Evolutionary conservation across 129 eudicot species (phyloP).

Genomic region (Gnaphalium uliginosum): DNA sequence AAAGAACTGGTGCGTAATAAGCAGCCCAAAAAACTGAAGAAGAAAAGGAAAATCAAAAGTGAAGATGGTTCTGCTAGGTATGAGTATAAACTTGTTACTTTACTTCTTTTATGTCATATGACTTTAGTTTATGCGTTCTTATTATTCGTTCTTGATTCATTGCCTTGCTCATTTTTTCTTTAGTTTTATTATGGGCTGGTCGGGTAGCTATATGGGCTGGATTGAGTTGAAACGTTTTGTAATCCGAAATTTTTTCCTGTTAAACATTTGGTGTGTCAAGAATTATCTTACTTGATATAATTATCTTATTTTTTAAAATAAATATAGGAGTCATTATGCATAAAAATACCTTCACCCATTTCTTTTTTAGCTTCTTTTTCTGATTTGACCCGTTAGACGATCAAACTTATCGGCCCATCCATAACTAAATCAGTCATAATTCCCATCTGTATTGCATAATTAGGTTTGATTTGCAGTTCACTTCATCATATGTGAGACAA

Average conservation of each 20-base stretch:
- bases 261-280: no score
- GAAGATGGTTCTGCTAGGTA: slow-evolving; percentile 96
- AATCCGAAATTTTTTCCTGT: neutral
- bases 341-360: neutral
- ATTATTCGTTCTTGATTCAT: neutral
- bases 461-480: no score
- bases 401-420: neutral
- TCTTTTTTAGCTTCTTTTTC: neutral
- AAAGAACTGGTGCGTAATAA: slow-evolving; percentile 52
- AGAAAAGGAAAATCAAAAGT: slow-evolving; percentile 59
- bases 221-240: neutral
- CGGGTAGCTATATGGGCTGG: neutral
- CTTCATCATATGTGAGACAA: neutral
- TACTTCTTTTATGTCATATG: neutral
- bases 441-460: no score
- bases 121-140: neutral
- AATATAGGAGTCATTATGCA: neutral
- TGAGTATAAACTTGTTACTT: slow-evolving; percentile 22
- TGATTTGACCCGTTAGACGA: neutral
- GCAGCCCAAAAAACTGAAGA: slow-evolving; percentile 81
- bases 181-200: neutral
- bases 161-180: neutral
- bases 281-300: no score
- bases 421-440: neutral
- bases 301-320: no score